These are phyloP conservation scores for Penicillium sp. DNA, from an alignment of 2,329 filamentous ascomycete species.

Conservation along the genomic window DNA sequence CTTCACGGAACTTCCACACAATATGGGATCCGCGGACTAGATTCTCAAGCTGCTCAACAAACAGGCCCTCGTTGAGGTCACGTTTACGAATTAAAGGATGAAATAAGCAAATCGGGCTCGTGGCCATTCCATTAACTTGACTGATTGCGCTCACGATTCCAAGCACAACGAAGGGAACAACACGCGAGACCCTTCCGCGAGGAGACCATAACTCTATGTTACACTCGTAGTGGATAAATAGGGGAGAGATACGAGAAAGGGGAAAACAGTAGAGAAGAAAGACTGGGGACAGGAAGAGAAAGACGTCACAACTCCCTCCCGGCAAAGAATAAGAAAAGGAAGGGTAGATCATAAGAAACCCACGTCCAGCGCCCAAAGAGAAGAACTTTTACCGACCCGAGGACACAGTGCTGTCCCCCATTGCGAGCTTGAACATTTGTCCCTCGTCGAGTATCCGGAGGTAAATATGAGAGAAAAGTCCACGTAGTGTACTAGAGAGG, in stretches of 20 bases:
- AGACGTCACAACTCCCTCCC: slow-evolving; percentile 14
- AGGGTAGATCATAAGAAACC: slow-evolving; percentile 5
- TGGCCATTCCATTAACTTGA: slow-evolving; percentile 7
- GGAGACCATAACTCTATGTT: slow-evolving; percentile 22
- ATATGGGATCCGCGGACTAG: too few species aligned
- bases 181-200: slow-evolving; percentile 11
- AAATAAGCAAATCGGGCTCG: slow-evolving; percentile 1
- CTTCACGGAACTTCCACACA: too few species aligned
- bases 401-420: slow-evolving; percentile 1
- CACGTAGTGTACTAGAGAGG: slow-evolving; percentile 10
- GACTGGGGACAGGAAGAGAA: slow-evolving; percentile 8
- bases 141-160: slow-evolving; percentile 1
- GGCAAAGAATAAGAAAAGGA: slow-evolving; percentile 7
- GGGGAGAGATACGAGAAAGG: neutral
- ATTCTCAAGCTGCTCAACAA: too few species aligned
- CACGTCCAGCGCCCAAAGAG: slow-evolving; percentile 16
- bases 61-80: too few species aligned
- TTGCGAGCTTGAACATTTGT: neutral
- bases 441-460: neutral
- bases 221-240: slow-evolving; percentile 7
- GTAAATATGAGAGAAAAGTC: neutral
- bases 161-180: slow-evolving; percentile 3
- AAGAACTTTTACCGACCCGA: slow-evolving; percentile 20
- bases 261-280: slow-evolving; percentile 1
- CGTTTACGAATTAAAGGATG: too few species aligned